Evolutionary conservation across 306 rosid species (phyloP), one percentile per base, ranked within the genome.

Genomic region (Prunus fruticosa): DNA sequence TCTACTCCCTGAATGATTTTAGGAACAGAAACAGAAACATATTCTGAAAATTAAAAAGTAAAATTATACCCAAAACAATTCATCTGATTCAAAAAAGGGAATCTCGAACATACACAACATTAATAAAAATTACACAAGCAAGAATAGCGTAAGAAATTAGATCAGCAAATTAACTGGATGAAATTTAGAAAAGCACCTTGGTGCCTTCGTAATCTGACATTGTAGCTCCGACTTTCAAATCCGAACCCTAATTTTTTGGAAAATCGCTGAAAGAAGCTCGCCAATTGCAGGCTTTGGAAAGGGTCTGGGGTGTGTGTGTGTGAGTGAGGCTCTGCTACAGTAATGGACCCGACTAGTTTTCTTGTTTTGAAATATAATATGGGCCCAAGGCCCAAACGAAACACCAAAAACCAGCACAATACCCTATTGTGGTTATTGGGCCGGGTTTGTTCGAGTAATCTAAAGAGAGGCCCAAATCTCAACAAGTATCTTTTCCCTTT

Each of bases 121-220:
- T 25, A n/a, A 12, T 25, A 8, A 47, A 27, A 47, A 27, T 3
- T 4, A 11, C 58, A 20, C 71, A n/a, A 70, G 49, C 19, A 61
- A 15, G 57, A 32, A 20, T 64, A 43, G 11, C 11, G 30, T 13
- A 54, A 0, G 34, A 43, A 30, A 64, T 64, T 8, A 32, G 45
- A 19, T 14, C 14, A 73, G 19, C 25, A 11, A 16, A 74, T 22
- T 15, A 30, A 25, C 8, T 15, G 5, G 18, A 72, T 2, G 15
- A 14, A 53, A 45, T 8, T 32, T 6, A 50, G 43, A 70, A 43
- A 69, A 20, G 28, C 13, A 83, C 86, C 86, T 83, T 83, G 78
- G 63, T 57, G 77, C 69, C 68, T 28, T 73, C 79, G 80, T 74
- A 60, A 67, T 90, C 90, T 27, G 96, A 89, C 96, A 91, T 87